Base-by-base conservation (phyloP, 139 green algal genomes). In the Desmodesmus armatus region DNA sequence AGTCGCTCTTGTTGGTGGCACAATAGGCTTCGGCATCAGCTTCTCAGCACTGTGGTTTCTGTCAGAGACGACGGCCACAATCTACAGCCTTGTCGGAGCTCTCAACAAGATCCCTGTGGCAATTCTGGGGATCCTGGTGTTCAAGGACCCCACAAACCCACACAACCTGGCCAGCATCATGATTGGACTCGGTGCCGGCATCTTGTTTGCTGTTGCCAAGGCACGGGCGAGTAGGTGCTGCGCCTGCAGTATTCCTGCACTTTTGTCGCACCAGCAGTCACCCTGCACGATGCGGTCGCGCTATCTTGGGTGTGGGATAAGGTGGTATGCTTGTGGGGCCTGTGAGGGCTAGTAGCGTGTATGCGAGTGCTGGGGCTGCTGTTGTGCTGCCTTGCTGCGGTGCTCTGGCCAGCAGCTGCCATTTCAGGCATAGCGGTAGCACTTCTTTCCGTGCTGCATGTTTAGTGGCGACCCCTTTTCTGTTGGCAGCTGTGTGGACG, bases 31-130 rank as follows among this genome's bases (percentile, higher is more conserved):
- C 82, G 89, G 67, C 41, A 97, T 98, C 87, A 80, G 41, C 55
- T 99, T 98, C 89, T 90, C 85, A 39, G 93, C 91, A 1, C 86
- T 99, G 5, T 99, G 96, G 96, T 99, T 97, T 88, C 88, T 99
- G 49, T 93, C 86, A 35, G 90, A 94, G 60, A 99, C 96, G 6
- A 98, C 96, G 3, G 93, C 96, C n/a, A 98, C 95, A 29, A 97
- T 95, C 15, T 98, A 98, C 91, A 92, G 77, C 51, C 83, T 99
- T 19, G 94, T 98, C 5, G 96, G 96, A 31, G 94, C 92, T 2
- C 84, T 98, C 25, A 98, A 98, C 89, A 98, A 98, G 87, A 95
- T 99, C 58, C 96, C 96, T 1, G 88, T 98, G 6, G 94, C 96
- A 0, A 27, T 99, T 3, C 84, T 98, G 2, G 96, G 96, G 43